Percentiles rank a stretch among this genome's conserved stretches.
Conservation (phyloP, 2,329 filamentous ascomycete genomes). For the Colletotrichum sp. region DNA sequence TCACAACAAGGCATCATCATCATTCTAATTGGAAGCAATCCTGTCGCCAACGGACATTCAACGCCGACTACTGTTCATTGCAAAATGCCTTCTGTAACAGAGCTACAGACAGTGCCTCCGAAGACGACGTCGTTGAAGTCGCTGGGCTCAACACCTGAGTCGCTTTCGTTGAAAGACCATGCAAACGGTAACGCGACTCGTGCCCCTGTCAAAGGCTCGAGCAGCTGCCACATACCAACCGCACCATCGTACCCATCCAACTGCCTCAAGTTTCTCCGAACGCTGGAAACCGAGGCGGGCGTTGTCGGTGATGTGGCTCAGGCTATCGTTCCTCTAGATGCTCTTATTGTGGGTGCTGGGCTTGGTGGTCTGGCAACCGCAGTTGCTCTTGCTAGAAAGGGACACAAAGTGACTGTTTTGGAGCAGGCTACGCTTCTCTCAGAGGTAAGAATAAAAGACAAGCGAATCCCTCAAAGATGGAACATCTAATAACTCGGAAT, state of each 20-base stretch:
- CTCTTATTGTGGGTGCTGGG: constrained; percentile 20
- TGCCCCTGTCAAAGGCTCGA: background rate
- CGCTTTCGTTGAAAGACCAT: background rate
- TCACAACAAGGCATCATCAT: background rate
- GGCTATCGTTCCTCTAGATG: background rate
- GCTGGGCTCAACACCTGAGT: background rate
- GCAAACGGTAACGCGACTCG: background rate
- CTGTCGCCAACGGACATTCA: background rate
- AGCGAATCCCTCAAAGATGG: background rate
- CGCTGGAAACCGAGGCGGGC: background rate
- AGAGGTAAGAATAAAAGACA: background rate
- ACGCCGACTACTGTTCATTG: background rate
- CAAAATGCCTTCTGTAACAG: background rate
- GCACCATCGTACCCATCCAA: constrained; percentile 15
- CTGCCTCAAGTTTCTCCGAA: constrained; percentile 12
- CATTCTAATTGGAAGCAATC: background rate
- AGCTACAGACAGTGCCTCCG: background rate
- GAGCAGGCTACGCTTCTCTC: constrained; percentile 15
- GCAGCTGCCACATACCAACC: background rate
- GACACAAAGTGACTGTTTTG: constrained; percentile 18
- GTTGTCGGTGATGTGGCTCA: background rate
- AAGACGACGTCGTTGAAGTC: background rate
- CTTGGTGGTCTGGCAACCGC: constrained; percentile 20
- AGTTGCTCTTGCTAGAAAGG: constrained; percentile 7
- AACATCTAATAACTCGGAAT: background rate